phyloP scores from a whole-genome alignment of 495 filamentous ascomycete genomes.

The Diplogelasinospora grovesii region DNA sequence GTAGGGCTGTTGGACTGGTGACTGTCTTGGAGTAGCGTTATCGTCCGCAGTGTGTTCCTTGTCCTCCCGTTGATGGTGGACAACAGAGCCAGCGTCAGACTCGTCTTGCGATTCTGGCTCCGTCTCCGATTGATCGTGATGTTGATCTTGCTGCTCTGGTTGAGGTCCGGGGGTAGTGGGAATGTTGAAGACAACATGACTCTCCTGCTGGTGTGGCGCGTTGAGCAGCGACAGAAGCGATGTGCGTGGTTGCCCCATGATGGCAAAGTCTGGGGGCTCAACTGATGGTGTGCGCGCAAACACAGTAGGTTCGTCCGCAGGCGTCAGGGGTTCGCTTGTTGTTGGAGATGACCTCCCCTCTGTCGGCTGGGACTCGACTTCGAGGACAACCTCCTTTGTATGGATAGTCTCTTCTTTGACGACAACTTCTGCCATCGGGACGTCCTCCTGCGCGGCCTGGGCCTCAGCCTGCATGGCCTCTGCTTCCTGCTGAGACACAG shows the following conservation, averaged over 20 bases:
- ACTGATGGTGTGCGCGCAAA: constrained; percentile 42
- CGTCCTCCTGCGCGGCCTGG: constrained; percentile 4
- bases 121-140: no score
- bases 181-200: constrained; percentile 23
- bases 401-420: no score
- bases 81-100: no score
- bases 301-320: constrained; percentile 10
- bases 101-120: no score
- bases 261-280: constrained; percentile 43
- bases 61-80: no score
- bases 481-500: constrained; percentile 40
- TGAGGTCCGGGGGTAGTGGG: constrained; percentile 27
- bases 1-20: no score
- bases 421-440: constrained; percentile 2
- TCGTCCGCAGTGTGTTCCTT: no score
- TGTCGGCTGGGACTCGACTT: no score
- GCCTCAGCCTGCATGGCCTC: constrained; percentile 22
- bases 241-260: constrained; percentile 36
- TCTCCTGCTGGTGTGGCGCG: constrained; percentile 33
- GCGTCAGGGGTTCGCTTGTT: constrained; percentile 23
- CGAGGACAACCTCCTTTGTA: no score
- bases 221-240: constrained; percentile 52
- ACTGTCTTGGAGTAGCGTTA: not conserved
- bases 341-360: no score
- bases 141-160: no score